Evolutionary conservation across 2,329 filamentous ascomycete species (phyloP).

Genomic region (Diplodia mutila): DNA sequence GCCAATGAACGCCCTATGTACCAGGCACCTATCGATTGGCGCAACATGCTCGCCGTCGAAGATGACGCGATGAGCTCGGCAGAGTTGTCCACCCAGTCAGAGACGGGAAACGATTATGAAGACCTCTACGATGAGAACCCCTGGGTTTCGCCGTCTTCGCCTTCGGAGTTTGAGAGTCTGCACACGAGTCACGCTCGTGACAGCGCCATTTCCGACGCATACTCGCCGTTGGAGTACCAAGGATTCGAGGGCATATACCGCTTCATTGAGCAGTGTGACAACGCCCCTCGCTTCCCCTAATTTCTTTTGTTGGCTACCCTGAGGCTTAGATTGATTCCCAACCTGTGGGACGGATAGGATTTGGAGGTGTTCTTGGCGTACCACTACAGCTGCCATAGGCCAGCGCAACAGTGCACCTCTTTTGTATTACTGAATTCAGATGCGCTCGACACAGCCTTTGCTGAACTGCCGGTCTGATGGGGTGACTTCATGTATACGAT

Average conservation of each 20-base stretch:
- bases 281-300: conserved; percentile 4
- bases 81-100: conserved; percentile 46
- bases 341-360: background rate
- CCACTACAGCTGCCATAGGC: background rate
- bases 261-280: conserved; percentile 67
- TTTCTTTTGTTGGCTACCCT: background rate
- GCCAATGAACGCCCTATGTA: conserved; percentile 35
- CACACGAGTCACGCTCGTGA: conserved; percentile 57
- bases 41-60: conserved; percentile 58
- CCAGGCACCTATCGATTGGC: conserved; percentile 58
- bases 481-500: background rate
- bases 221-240: conserved; percentile 61
- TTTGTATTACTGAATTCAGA: background rate
- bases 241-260: conserved; percentile 67
- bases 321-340: conserved; percentile 21
- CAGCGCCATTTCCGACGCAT: conserved; percentile 30
- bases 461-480: background rate
- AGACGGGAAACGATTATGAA: conserved; percentile 45
- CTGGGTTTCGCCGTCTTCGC: conserved; percentile 52
- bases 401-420: conserved; percentile 7
- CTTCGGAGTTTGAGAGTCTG: conserved; percentile 62
- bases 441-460: background rate
- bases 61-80: conserved; percentile 29
- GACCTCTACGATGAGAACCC: conserved; percentile 53
- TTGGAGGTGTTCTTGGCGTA: conserved; percentile 14